A percentile compares a stretch with the other conserved stretches of the same genome.
These are phyloP conservation scores for Hansfordia pulvinata DNA, from an alignment of 2,329 filamentous ascomycete species.

Conservation along the genomic window DNA sequence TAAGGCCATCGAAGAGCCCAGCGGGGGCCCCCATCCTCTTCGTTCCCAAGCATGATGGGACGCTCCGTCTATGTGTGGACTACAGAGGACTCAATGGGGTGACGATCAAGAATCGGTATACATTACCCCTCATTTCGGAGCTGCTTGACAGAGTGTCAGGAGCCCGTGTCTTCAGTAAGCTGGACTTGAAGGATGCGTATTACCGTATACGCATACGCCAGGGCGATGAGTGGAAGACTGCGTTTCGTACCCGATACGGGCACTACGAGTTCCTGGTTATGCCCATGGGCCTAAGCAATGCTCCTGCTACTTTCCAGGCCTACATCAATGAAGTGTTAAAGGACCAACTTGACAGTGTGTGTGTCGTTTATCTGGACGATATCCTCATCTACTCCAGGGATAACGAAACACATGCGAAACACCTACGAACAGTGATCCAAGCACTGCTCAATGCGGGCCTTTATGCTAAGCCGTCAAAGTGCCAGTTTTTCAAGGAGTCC, in stretches of 20 bases:
- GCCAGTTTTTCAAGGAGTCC: constrained; percentile 13
- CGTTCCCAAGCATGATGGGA: constrained; percentile 15
- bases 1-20: background rate
- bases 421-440: background rate
- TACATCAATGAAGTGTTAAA: background rate
- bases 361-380: constrained; percentile 1
- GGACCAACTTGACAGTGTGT: background rate
- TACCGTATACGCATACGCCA: constrained; percentile 17
- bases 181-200: constrained; percentile 17
- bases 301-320: background rate
- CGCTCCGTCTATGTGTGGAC: constrained; percentile 18
- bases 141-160: constrained; percentile 11
- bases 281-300: constrained; percentile 6
- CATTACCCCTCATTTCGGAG: constrained; percentile 17
- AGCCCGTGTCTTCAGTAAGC: constrained; percentile 15
- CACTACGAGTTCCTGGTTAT: constrained; percentile 20
- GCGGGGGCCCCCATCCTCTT: constrained; percentile 14
- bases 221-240: constrained; percentile 19
- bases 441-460: too few species aligned
- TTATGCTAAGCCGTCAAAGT: constrained; percentile 10
- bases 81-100: constrained; percentile 19
- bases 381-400: constrained; percentile 1
- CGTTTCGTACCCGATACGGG: constrained; percentile 17
- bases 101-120: constrained; percentile 19
- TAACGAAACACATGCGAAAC: background rate